Conservation (phyloP, 1,284 basidiomycete genomes). For the Pseudozyma sp. region DNA sequence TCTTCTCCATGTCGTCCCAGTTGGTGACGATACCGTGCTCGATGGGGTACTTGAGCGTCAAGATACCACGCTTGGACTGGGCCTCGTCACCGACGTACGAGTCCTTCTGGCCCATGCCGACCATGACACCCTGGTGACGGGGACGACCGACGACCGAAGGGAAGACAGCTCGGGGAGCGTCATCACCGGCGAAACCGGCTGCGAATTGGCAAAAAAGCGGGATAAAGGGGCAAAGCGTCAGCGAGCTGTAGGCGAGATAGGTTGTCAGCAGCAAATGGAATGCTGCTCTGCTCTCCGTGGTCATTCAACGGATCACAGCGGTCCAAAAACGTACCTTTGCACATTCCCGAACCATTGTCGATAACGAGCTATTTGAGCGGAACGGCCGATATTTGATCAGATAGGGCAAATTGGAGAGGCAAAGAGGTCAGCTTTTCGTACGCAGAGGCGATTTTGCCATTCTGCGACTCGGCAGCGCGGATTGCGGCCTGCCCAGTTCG, state of each 20-base stretch:
- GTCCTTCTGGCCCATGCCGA: slow-evolving; percentile 71
- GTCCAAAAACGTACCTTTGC: slow-evolving; percentile 58
- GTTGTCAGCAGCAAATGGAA: background rate
- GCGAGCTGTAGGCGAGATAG: slow-evolving; percentile 1
- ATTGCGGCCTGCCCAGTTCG: background rate
- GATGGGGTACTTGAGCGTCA: slow-evolving; percentile 80
- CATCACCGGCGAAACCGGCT: slow-evolving; percentile 77
- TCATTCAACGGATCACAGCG: background rate
- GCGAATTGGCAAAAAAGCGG: background rate
- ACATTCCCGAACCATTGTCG: slow-evolving; percentile 70
- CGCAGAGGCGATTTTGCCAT: background rate
- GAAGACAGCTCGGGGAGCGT: slow-evolving; percentile 81
- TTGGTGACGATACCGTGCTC: slow-evolving; percentile 85
- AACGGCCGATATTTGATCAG: background rate
- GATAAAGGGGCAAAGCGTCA: background rate
- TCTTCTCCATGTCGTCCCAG: slow-evolving; percentile 75
- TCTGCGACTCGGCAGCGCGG: slow-evolving; percentile 1
- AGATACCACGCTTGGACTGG: slow-evolving; percentile 93
- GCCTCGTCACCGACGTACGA: slow-evolving; percentile 79
- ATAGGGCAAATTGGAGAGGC: background rate
- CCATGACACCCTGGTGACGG: slow-evolving; percentile 93
- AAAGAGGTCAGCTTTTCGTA: slow-evolving; percentile 14
- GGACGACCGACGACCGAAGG: slow-evolving; percentile 86
- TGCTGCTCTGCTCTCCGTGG: background rate
- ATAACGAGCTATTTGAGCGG: slow-evolving; percentile 62